These are phyloP conservation scores for Kwoniella newhampshirensis DNA, from an alignment of 768 basidiomycete species.

Conservation along the genomic window DNA sequence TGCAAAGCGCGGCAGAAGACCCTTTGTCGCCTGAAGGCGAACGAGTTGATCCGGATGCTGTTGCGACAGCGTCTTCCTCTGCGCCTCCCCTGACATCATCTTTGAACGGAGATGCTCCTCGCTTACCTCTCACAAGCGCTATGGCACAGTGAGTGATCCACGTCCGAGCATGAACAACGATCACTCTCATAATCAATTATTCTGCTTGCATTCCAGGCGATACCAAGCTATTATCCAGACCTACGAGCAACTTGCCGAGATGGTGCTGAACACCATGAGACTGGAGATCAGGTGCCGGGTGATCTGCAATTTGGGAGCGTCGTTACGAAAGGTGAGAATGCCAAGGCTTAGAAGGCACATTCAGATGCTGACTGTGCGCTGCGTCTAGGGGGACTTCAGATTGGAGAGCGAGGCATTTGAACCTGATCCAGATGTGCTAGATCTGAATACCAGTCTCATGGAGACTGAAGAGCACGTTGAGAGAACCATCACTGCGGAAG, in stretches of 20 bases:
- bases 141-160: constrained; percentile 73
- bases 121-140: constrained; percentile 76
- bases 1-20: constrained; percentile 67
- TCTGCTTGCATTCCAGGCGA: no score
- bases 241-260: constrained; percentile 81
- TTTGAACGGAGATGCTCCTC: constrained; percentile 57
- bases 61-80: constrained; percentile 1
- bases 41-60: background rate
- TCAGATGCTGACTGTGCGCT: background rate
- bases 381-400: constrained; percentile 73
- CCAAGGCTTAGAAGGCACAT: background rate
- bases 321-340: constrained; percentile 68
- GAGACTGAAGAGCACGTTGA: constrained; percentile 71
- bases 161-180: background rate
- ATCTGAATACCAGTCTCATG: constrained; percentile 77
- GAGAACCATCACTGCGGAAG: constrained; percentile 63
- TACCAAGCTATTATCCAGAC: constrained; percentile 88
- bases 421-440: constrained; percentile 83
- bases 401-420: constrained; percentile 81
- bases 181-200: no score
- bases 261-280: constrained; percentile 82
- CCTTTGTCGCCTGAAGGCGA: constrained; percentile 24
- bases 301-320: constrained; percentile 75
- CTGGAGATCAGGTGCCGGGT: constrained; percentile 82
- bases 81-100: background rate